A percentile compares a stretch with the other conserved stretches of the same genome.
These are phyloP conservation scores for Pyrus bretschneideri DNA, from an alignment of 306 rosid species.

Conservation along the genomic window DNA sequence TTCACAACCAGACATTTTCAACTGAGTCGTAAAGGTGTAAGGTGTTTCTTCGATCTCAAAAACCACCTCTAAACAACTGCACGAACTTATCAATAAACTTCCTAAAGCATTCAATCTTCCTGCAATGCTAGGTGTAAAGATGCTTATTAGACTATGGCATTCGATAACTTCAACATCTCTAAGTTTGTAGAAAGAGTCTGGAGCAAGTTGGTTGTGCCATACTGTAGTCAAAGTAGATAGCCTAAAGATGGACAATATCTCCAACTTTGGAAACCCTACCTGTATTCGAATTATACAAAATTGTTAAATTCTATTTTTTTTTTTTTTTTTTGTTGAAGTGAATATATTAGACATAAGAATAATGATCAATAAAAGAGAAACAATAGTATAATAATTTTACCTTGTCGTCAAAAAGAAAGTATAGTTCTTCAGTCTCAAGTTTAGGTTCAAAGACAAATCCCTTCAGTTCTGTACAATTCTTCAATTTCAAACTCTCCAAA, in stretches of 20 bases:
- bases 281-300: neutral
- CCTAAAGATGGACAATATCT: rapidly evolving
- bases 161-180: too few relatives aligned
- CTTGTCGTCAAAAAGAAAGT: neutral
- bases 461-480: neutral
- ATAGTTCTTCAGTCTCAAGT: neutral
- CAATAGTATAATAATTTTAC: neutral
- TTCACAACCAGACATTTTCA: neutral
- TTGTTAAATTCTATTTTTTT: neutral
- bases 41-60: neutral
- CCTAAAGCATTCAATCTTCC: too few relatives aligned
- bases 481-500: neutral
- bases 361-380: too few relatives aligned
- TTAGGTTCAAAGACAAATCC: neutral
- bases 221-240: neutral
- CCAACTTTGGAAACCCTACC: neutral
- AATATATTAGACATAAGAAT: neutral
- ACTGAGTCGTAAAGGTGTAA: neutral
- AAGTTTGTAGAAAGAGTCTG: neutral
- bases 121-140: too few relatives aligned
- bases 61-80: neutral
- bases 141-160: too few relatives aligned
- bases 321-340: neutral
- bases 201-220: neutral
- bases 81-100: rapidly evolving